Conservation (phyloP, 768 basidiomycete genomes). For the Lyophyllum semitale region DNA sequence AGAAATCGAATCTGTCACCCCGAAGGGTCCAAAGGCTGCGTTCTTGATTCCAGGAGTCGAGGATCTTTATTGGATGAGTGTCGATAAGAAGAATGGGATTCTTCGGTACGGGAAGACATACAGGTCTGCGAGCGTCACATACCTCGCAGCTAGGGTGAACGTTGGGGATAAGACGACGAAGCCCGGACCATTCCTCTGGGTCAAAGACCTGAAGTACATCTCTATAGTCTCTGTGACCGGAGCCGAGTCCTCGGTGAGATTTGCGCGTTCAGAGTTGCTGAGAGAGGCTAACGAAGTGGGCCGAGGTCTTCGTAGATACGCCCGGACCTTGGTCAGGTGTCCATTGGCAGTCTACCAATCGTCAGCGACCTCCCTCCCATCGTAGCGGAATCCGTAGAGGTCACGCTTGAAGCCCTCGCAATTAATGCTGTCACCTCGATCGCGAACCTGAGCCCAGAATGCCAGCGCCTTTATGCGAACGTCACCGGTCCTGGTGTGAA, state of each 20-base stretch:
- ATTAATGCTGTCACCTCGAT: slow-evolving; percentile 11
- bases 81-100: slow-evolving; percentile 16
- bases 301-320: neutral
- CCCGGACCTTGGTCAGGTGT: neutral
- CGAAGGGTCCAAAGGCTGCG: slow-evolving; percentile 6
- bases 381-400: slow-evolving; percentile 4
- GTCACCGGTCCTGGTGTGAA: slow-evolving; percentile 18
- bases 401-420: slow-evolving; percentile 18
- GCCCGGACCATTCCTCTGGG: slow-evolving; percentile 11
- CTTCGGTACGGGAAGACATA: slow-evolving; percentile 13
- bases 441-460: slow-evolving; percentile 20
- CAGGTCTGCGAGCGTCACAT: slow-evolving; percentile 6
- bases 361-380: slow-evolving; percentile 15
- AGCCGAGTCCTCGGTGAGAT: neutral
- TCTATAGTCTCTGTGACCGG: neutral
- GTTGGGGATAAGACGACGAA: slow-evolving; percentile 7
- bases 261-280: neutral
- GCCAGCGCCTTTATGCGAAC: slow-evolving; percentile 23
- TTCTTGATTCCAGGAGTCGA: slow-evolving; percentile 9
- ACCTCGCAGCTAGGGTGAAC: slow-evolving; percentile 8
- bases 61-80: slow-evolving; percentile 12
- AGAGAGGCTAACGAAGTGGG: neutral
- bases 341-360: slow-evolving; percentile 9
- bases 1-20: neutral
- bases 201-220: slow-evolving; percentile 11